phyloP scores from a whole-genome alignment of 2,329 filamentous ascomycete species.

The Ophiostoma quercus region DNA sequence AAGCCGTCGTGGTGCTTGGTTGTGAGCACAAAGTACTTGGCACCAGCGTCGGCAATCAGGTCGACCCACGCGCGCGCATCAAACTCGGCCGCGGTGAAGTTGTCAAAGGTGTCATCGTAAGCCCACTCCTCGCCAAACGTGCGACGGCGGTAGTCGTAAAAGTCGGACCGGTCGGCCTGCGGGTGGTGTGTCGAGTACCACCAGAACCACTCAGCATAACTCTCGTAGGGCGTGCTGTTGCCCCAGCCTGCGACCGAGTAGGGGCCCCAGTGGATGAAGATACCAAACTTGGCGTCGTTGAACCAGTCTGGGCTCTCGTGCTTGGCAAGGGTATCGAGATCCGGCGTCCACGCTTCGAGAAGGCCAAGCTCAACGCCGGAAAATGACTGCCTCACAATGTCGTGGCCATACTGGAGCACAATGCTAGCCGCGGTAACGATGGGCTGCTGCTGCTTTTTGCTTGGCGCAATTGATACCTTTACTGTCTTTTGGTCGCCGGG shows the following conservation, averaged over 20 bases:
- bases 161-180: conserved; percentile 24
- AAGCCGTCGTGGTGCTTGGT: conserved; percentile 48
- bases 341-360: conserved; percentile 21
- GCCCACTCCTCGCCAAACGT: conserved; percentile 26
- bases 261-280: conserved; percentile 57
- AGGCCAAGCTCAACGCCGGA: conserved; percentile 21
- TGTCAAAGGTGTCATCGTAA: conserved; percentile 36
- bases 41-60: conserved; percentile 37
- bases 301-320: conserved; percentile 50
- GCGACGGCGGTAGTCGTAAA: conserved; percentile 27
- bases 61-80: conserved; percentile 34
- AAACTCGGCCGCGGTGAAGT: conserved; percentile 26
- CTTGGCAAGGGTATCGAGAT: conserved; percentile 34
- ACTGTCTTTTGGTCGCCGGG: conserved; percentile 39
- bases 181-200: conserved; percentile 36
- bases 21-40: conserved; percentile 44
- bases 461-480: background rate
- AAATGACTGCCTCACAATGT: background rate
- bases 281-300: conserved; percentile 52
- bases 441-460: conserved; percentile 29
- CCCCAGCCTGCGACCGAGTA: conserved; percentile 55
- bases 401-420: conserved; percentile 2
- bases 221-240: conserved; percentile 38
- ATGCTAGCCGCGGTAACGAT: conserved; percentile 2
- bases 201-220: conserved; percentile 47